Evolutionary conservation across 2,329 filamentous ascomycete genomes (phyloP).

Genomic region (Didymella lethalis): DNA sequence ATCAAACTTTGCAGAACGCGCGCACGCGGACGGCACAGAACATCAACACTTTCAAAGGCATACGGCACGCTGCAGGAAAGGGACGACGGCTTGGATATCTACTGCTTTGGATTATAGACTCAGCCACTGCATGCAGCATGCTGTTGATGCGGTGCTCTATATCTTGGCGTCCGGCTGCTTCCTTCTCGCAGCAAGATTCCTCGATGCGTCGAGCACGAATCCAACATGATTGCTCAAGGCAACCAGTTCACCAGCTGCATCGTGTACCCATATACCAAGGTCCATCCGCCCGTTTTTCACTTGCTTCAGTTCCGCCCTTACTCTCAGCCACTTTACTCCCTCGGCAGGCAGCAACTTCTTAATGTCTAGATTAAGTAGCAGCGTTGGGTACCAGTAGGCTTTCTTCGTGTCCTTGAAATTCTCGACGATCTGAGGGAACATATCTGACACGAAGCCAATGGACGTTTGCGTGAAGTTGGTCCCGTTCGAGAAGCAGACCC

Average conservation of each 20-base stretch:
- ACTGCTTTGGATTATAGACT: not conserved
- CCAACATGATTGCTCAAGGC: slow-evolving; percentile 73
- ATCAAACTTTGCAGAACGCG: not conserved
- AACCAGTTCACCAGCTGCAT: slow-evolving; percentile 70
- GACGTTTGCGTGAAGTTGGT: slow-evolving; percentile 69
- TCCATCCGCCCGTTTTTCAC: slow-evolving; percentile 78
- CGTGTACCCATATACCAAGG: slow-evolving; percentile 72
- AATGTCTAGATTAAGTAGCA: slow-evolving; percentile 77
- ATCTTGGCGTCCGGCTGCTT: slow-evolving; percentile 49
- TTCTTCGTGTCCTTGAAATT: slow-evolving; percentile 44
- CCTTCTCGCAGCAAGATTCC: slow-evolving; percentile 66
- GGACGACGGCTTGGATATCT: not conserved
- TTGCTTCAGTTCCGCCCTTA: slow-evolving; percentile 69
- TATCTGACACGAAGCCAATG: slow-evolving; percentile 72
- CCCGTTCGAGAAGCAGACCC: slow-evolving; percentile 68
- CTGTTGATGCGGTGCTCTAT: slow-evolving; percentile 28
- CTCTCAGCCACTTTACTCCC: slow-evolving; percentile 76
- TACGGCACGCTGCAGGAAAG: not conserved
- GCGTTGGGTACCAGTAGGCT: slow-evolving; percentile 76
- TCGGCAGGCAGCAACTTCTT: slow-evolving; percentile 74
- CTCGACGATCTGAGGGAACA: slow-evolving; percentile 73
- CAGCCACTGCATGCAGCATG: not conserved
- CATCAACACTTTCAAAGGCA: not conserved
- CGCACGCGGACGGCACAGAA: not conserved
- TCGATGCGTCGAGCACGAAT: slow-evolving; percentile 68